Percentiles rank a stretch among this genome's conserved stretches.
These are phyloP conservation scores for Jasminum sambac DNA, from an alignment of 257 asterid species.

Conservation along the genomic window DNA sequence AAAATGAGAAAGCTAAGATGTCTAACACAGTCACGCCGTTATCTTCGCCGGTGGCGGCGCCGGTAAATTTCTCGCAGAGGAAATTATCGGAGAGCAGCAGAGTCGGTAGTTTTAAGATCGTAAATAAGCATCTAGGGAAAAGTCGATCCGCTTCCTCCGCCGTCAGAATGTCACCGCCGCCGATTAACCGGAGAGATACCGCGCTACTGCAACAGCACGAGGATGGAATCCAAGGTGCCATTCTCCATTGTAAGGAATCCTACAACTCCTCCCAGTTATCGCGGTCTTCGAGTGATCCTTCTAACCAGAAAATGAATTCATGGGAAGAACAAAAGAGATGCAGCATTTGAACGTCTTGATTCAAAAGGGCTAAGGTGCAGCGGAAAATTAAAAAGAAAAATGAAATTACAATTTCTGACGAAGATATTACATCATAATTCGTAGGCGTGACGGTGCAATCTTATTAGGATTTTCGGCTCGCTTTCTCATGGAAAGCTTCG, in stretches of 20 bases:
- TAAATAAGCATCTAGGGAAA: constrained; percentile 53
- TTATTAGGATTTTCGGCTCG: constrained; percentile 32
- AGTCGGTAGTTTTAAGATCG: constrained; percentile 55
- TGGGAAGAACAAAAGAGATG: constrained; percentile 47
- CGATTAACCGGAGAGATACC: constrained; percentile 64
- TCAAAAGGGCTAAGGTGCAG: not conserved
- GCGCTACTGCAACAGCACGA: constrained; percentile 63
- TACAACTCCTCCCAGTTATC: constrained; percentile 35
- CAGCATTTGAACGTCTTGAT: constrained; percentile 43
- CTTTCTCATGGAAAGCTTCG: too few species aligned
- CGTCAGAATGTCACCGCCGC: constrained; percentile 32
- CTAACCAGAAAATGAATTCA: constrained; percentile 30
- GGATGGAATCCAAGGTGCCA: constrained; percentile 58
- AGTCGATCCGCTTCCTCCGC: constrained; percentile 65
- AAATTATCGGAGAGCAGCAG: constrained; percentile 48
- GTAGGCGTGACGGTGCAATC: constrained; percentile 20
- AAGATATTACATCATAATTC: constrained; percentile 28
- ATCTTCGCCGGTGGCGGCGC: constrained; percentile 52
- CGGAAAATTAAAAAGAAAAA: not conserved
- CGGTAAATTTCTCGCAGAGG: constrained; percentile 42
- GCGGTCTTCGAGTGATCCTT: constrained; percentile 36
- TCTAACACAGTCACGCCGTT: constrained; percentile 46
- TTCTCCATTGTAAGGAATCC: constrained; percentile 58
- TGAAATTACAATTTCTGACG: constrained; percentile 14
- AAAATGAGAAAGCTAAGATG: constrained; percentile 31